Percentiles rank a stretch among this genome's conserved stretches.
phyloP scores from a whole-genome alignment of 2,329 filamentous ascomycete genomes.

The Hypomyces rosellus region DNA sequence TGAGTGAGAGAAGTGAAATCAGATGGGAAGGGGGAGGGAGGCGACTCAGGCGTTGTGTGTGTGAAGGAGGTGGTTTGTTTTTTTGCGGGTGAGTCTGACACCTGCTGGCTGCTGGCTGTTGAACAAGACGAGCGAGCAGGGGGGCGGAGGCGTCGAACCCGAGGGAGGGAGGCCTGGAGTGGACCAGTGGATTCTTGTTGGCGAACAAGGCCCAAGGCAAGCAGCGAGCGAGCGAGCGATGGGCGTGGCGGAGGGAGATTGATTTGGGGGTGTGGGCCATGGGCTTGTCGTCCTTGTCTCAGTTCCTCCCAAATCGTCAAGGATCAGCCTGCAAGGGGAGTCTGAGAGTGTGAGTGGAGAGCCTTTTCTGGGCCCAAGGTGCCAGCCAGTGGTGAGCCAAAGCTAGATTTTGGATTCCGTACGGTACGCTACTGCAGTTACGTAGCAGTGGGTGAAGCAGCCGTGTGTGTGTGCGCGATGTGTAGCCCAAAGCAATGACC shows the following conservation, averaged over 20 bases:
- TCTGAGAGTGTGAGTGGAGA: background rate
- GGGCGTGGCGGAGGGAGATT: conserved; percentile 4
- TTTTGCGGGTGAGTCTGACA: conserved; percentile 20
- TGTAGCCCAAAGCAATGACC: too few species aligned
- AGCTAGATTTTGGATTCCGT: too few species aligned
- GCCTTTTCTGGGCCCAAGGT: background rate
- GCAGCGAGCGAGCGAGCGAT: too few species aligned
- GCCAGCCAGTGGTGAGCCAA: too few species aligned
- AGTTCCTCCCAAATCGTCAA: background rate
- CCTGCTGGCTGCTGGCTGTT: conserved; percentile 10
- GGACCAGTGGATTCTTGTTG: too few species aligned
- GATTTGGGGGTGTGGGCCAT: conserved; percentile 1
- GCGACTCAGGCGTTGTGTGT: background rate
- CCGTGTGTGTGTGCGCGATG: too few species aligned
- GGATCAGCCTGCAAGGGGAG: background rate
- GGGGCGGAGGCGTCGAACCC: conserved; percentile 8
- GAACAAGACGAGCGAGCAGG: background rate
- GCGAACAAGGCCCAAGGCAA: conserved; percentile 4
- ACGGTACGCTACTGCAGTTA: too few species aligned
- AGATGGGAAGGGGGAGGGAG: conserved; percentile 3
- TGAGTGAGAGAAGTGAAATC: conserved; percentile 7
- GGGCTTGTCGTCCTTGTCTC: background rate
- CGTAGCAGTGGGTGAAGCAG: too few species aligned
- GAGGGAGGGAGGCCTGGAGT: conserved; percentile 6
- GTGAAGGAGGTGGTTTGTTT: conserved; percentile 23